Base-by-base conservation (phyloP, 306 rosid genomes). In the Amphicarpaea edgeworthii region DNA sequence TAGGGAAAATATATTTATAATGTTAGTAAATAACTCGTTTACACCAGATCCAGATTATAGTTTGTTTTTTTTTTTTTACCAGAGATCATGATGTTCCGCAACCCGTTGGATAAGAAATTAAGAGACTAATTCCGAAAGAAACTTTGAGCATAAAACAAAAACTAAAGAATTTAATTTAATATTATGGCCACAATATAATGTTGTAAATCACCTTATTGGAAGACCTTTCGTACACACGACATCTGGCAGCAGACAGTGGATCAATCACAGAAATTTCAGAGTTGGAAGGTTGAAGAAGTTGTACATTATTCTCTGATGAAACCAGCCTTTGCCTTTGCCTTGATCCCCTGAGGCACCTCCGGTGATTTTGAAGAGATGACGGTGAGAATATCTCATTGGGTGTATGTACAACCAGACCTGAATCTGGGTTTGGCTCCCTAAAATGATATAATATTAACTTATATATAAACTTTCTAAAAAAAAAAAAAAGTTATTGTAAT, bases 381-480 rank as follows among this genome's bases (percentile, higher is more conserved):
- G 93, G 85, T 63, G 93, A 87, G 83, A 88, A 92, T 73, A 86
- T 73, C 59, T 91, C 95, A 5, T 40, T 24, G 26, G 91, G 83
- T 60, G 91, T 86, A 78, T 78, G 93, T 70, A 92, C 82, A 82
- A 84, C 91, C 57, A 95, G 60, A 54, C 77, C 97, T 59, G 97
- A 89, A 84, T 90, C 93, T 20, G 89, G 93, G 20, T 86, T 86
- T 69, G 97, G 97, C 54, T 51, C 53, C 83, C 98, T 95, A 68
- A 76, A 77, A 62, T 42, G 72, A 34, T 55, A 62, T 42, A 70
- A 34, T 55, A 76, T 19, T 45, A 49, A 73, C 64, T 15, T 14
- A 68, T 69, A 34, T 64, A 23, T 11, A 58, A 78, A 24, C 17
- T 16, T 58, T 60, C 12, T 58, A 23, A 47, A 3, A 14, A 14